Base-by-base conservation (phyloP, 2,329 filamentous ascomycete species). In the Diaporthe capsici region DNA sequence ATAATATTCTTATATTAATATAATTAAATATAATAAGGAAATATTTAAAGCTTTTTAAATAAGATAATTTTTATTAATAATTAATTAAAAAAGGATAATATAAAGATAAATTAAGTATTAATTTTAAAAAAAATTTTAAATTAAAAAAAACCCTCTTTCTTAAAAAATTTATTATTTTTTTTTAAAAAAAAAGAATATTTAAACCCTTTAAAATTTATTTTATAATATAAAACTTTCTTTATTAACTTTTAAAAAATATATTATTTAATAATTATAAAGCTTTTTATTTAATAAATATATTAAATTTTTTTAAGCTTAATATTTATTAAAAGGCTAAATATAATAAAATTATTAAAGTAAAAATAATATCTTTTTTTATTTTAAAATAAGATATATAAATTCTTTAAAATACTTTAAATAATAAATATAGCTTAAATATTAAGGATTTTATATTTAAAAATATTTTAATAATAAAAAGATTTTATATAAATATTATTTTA, bases 291-390 rank as follows among this genome's bases (percentile, higher is more conserved):
- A 17, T 47, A 47, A 17, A 17, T 20, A 31, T 4, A 4, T 5
- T 5, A 4, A 47, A 2, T 4, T 3, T 31, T 4, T 3, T 31
- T 31, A 5, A 31, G 5, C 5, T 4, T 31, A 31, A 4, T 1
- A 31, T 5, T 31, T 31, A 31, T 31, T 31, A 31, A 31, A 31
- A 31, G 5, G 31, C 31, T 31, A 31, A 31, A 4, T 4, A 31
- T 31, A 31, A 31, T 4, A 3, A 31, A 5, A 31, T 31, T 4
- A 31, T 31, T 4, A 5, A 31, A 31, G 31, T 4, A 31, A 3
- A 3, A 4, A 31, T 31, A 31, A 31, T 5, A 4, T 31, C 31
- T 5, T 31, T 31, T 5, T 4, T 31, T 4, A 31, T 31, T 5
- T 31, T 31, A 31, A 31, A 4, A 31, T 4, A 3, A 31, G 31